phyloP scores from a whole-genome alignment of 2,329 filamentous ascomycete genomes.

The Fusarium sp. region DNA sequence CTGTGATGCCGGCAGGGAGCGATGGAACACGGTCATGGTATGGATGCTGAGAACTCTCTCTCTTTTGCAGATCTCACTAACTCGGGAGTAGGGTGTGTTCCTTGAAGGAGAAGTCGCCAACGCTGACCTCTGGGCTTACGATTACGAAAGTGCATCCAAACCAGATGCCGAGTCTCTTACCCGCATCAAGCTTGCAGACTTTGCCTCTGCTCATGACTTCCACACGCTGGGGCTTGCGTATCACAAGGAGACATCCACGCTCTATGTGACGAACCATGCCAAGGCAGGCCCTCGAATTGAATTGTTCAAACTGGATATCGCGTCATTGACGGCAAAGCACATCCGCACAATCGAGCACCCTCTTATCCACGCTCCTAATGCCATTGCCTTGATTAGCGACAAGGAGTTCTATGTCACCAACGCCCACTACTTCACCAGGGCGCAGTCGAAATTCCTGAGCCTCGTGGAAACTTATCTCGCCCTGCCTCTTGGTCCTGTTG shows the following conservation, averaged over 20 bases:
- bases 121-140: slow-evolving; percentile 52
- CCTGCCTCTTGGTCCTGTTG: slow-evolving; percentile 49
- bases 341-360: slow-evolving; percentile 52
- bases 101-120: slow-evolving; percentile 25
- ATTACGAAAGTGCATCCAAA: slow-evolving; percentile 46
- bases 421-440: slow-evolving; percentile 51
- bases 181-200: slow-evolving; percentile 36
- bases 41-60: neutral
- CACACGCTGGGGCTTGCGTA: slow-evolving; percentile 56
- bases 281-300: slow-evolving; percentile 52
- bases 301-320: slow-evolving; percentile 53
- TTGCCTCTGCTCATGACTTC: slow-evolving; percentile 47
- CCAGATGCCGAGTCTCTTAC: slow-evolving; percentile 35
- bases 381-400: slow-evolving; percentile 50
- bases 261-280: slow-evolving; percentile 55
- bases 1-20: slow-evolving; percentile 55
- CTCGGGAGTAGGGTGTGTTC: slow-evolving; percentile 40
- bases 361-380: slow-evolving; percentile 54
- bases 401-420: slow-evolving; percentile 58
- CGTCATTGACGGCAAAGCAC: slow-evolving; percentile 49
- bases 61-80: neutral
- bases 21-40: slow-evolving; percentile 58
- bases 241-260: slow-evolving; percentile 48
- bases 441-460: slow-evolving; percentile 41
- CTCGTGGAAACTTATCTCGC: slow-evolving; percentile 51